Conservation (phyloP, 2,329 filamentous ascomycete species). For the Claviceps digitariae region DNA sequence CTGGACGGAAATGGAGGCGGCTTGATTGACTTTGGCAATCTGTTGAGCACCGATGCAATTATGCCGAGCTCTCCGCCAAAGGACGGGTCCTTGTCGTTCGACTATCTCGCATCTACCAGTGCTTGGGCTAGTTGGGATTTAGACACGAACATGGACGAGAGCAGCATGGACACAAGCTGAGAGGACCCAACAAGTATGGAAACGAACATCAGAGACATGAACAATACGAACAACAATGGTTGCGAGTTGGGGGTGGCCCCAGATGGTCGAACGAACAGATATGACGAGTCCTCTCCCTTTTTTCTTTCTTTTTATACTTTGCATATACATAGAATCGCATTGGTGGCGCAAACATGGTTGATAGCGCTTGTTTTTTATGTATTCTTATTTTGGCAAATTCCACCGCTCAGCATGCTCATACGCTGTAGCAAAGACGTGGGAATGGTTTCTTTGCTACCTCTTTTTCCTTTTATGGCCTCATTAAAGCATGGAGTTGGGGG, state of each 20-base stretch:
- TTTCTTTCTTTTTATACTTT: not conserved
- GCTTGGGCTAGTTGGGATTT: conserved; percentile 19
- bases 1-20: conserved; percentile 22
- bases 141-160: conserved; percentile 6
- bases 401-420: not conserved
- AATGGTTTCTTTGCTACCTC: not conserved
- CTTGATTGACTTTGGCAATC: conserved; percentile 32
- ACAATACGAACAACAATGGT: not conserved
- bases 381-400: not conserved
- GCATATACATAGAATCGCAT: not conserved
- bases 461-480: not conserved
- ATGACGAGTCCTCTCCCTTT: not conserved
- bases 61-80: conserved; percentile 36
- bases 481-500: not conserved
- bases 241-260: not conserved
- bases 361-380: not conserved
- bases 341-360: not conserved
- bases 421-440: not conserved
- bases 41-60: conserved; percentile 32
- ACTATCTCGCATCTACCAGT: conserved; percentile 17
- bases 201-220: not conserved
- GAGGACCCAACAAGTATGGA: not conserved
- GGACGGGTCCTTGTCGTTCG: conserved; percentile 14
- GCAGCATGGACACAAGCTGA: not conserved
- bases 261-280: not conserved